Evolutionary conservation across 2,329 filamentous ascomycete species (phyloP).

Genomic region (Fusarium udum): DNA sequence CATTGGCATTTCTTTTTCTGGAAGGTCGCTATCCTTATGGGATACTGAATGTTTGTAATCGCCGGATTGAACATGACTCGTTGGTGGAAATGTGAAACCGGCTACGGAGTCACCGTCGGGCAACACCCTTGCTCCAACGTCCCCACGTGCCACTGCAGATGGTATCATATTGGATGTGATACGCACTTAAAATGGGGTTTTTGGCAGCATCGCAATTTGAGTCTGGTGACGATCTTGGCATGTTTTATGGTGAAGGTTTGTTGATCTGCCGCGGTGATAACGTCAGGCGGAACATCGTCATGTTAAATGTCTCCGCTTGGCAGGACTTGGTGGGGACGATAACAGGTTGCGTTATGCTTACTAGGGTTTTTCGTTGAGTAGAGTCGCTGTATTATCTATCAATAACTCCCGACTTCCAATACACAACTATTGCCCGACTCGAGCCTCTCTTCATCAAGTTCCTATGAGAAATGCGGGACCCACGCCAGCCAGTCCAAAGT

Average conservation of each 20-base stretch:
- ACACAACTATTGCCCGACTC: accelerated
- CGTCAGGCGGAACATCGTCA: background rate
- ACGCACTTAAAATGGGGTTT: background rate
- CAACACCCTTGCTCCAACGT: background rate
- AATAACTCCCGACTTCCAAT: accelerated
- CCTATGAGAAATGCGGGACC: background rate
- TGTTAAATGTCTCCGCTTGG: background rate
- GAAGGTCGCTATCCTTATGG: background rate
- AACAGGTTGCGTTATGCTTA: background rate
- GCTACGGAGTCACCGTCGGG: conserved; percentile 1
- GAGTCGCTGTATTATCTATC: background rate
- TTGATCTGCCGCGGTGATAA: background rate
- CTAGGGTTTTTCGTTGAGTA: too few relatives aligned
- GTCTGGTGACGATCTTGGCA: background rate
- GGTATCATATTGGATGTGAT: background rate
- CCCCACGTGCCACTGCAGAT: background rate
- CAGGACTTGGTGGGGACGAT: background rate
- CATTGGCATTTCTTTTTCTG: background rate
- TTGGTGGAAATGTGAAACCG: conserved; percentile 4
- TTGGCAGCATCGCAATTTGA: background rate
- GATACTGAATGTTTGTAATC: background rate
- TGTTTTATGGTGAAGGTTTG: background rate
- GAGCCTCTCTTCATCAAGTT: accelerated
- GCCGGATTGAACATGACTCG: background rate
- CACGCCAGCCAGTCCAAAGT: background rate